Conservation (phyloP, 2,329 filamentous ascomycete species). For the Fusarium duplospermum region DNA sequence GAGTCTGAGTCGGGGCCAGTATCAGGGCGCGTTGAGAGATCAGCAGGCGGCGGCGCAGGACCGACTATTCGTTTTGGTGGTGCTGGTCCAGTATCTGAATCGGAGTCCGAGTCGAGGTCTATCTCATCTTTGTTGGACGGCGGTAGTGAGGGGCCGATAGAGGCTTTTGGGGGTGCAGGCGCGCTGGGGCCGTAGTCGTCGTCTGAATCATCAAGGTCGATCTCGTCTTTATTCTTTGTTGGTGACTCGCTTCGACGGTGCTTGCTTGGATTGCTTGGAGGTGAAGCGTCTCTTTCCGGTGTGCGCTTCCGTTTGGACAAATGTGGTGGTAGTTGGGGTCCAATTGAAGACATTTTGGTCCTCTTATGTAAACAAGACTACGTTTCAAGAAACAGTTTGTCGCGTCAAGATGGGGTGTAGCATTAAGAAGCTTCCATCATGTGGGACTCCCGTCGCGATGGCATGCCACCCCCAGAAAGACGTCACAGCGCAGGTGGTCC, state of each 20-base stretch:
- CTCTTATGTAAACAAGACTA: background rate
- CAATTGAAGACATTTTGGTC: conserved; percentile 72
- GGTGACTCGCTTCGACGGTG: conserved; percentile 46
- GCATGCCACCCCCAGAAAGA: conserved; percentile 33
- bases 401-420: conserved; percentile 15
- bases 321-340: conserved; percentile 76
- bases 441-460: conserved; percentile 26
- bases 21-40: conserved; percentile 29
- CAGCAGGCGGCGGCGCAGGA: conserved; percentile 52
- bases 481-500: conserved; percentile 40
- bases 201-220: conserved; percentile 56
- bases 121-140: conserved; percentile 56
- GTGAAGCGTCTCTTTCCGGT: conserved; percentile 48
- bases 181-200: conserved; percentile 58
- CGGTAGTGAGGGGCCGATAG: conserved; percentile 39
- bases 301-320: conserved; percentile 72
- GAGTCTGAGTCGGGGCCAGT: conserved; percentile 54
- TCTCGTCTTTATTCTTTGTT: conserved; percentile 60
- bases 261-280: conserved; percentile 63
- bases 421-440: conserved; percentile 26
- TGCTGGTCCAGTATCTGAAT: conserved; percentile 53
- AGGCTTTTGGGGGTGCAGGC: conserved; percentile 30
- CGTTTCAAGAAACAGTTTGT: conserved; percentile 15
- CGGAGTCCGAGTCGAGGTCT: conserved; percentile 52
- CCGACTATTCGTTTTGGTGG: conserved; percentile 45